Evolutionary conservation across 2,329 filamentous ascomycete genomes (phyloP).

Genomic region (Xylariomycetidae sp.): DNA sequence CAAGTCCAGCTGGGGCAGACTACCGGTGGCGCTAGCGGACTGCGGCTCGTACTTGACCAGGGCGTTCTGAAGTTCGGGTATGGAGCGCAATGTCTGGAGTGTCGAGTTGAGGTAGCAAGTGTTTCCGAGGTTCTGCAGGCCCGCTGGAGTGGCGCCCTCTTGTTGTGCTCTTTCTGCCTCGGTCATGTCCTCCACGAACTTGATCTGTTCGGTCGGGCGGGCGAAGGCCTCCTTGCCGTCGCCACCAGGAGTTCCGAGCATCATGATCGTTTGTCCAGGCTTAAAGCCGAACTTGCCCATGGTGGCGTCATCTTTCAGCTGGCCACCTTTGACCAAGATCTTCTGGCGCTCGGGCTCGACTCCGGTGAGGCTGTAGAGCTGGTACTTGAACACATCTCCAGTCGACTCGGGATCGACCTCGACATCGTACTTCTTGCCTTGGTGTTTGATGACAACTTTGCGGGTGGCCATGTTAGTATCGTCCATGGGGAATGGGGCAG

Average conservation of each 20-base stretch:
- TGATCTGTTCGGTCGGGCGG: constrained; percentile 73
- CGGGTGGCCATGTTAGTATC: no score
- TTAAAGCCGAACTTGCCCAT: constrained; percentile 81
- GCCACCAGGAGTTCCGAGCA: constrained; percentile 85
- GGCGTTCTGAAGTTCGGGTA: constrained; percentile 84
- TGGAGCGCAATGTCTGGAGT: constrained; percentile 79
- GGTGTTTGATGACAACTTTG: constrained; percentile 85
- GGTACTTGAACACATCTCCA: constrained; percentile 91
- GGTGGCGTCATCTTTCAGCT: constrained; percentile 91
- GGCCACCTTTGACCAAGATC: constrained; percentile 86
- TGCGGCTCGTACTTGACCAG: constrained; percentile 52
- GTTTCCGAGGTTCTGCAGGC: constrained; percentile 88
- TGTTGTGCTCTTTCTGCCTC: constrained; percentile 82
- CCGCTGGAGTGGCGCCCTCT: constrained; percentile 79
- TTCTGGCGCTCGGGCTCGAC: constrained; percentile 97
- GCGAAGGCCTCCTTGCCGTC: constrained; percentile 52
- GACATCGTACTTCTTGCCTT: constrained; percentile 91
- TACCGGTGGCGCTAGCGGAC: constrained; percentile 15
- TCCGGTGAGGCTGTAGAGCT: constrained; percentile 89
- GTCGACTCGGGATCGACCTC: constrained; percentile 79
- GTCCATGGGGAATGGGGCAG: no score
- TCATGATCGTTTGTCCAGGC: constrained; percentile 81
- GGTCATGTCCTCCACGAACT: constrained; percentile 96
- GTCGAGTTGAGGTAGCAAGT: constrained; percentile 99
- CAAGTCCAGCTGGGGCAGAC: constrained; percentile 59